phyloP scores from a whole-genome alignment of 2,329 filamentous ascomycete genomes.

The Colletotrichum musicola region DNA sequence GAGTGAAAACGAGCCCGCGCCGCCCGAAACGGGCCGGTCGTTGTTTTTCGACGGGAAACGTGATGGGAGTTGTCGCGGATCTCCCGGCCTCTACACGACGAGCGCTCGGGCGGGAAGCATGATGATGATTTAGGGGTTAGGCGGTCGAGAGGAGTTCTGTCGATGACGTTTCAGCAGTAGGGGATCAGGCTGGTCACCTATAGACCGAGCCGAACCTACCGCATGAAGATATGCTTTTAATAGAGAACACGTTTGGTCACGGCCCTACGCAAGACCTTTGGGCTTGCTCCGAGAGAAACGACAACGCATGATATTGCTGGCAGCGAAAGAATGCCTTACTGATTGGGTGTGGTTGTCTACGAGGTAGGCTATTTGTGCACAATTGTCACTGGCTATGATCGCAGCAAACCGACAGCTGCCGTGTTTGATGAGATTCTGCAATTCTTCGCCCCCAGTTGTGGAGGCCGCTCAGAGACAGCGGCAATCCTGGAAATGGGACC shows the following conservation, averaged over 20 bases:
- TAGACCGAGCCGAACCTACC: conserved; percentile 20
- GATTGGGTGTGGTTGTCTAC: not conserved
- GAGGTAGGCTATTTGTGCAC: not conserved
- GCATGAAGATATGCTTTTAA: conserved; percentile 34
- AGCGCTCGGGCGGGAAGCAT: conserved; percentile 2
- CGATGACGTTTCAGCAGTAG: conserved; percentile 10
- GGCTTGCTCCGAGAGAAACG: not conserved
- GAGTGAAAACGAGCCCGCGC: conserved; percentile 10
- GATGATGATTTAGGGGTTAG: conserved; percentile 12
- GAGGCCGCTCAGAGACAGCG: not conserved
- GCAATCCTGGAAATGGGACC: not conserved
- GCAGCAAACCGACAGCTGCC: not conserved
- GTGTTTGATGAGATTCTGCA: not conserved
- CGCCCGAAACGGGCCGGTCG: conserved; percentile 2
- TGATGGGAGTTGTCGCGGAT: not conserved
- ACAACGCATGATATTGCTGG: not conserved
- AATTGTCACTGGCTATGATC: not conserved
- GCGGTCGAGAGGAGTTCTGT: conserved; percentile 6
- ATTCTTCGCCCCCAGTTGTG: not conserved
- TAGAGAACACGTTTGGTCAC: conserved; percentile 33
- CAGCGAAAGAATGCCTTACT: conserved; percentile 1
- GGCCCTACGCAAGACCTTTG: not conserved
- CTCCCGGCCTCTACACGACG: conserved; percentile 2
- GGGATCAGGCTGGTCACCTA: conserved; percentile 10
- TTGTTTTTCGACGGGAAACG: conserved; percentile 3